Evolutionary conservation across 768 basidiomycete genomes (phyloP).

Genomic region (Lentinula guzmanii): DNA sequence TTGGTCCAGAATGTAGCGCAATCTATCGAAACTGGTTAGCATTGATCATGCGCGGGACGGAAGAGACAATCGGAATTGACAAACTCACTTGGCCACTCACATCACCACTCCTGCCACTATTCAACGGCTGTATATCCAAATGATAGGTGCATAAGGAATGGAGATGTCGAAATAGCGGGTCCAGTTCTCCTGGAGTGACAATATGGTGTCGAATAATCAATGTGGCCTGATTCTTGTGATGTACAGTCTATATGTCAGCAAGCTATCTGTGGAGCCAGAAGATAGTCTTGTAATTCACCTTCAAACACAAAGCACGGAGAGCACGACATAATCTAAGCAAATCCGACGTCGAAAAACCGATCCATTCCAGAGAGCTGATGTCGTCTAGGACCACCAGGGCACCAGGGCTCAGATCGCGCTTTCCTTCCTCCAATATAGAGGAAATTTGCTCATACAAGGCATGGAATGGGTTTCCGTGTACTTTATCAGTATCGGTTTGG

Average conservation of each 20-base stretch:
- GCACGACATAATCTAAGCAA: conserved; percentile 57
- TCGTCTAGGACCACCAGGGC: conserved; percentile 66
- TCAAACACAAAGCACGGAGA: conserved; percentile 45
- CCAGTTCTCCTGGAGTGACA: conserved; percentile 47
- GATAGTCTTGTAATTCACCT: conserved; percentile 29
- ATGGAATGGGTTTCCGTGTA: conserved; percentile 18
- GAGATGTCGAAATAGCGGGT: conserved; percentile 53
- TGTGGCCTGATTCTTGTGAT: conserved; percentile 41
- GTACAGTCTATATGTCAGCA: not conserved
- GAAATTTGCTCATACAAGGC: conserved; percentile 30
- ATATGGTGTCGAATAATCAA: conserved; percentile 64
- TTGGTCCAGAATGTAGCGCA: conserved; percentile 54
- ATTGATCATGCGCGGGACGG: not conserved
- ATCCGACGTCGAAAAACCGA: conserved; percentile 48
- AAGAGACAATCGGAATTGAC: not conserved
- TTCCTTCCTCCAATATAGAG: conserved; percentile 14
- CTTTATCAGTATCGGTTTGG: conserved; percentile 9
- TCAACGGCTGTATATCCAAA: conserved; percentile 63
- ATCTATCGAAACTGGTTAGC: conserved; percentile 32
- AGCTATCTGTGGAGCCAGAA: not conserved
- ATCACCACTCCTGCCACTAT: conserved; percentile 70
- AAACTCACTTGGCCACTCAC: conserved; percentile 68
- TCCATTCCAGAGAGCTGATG: conserved; percentile 63
- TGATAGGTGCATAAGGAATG: conserved; percentile 64
- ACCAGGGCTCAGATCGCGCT: conserved; percentile 8